These are phyloP conservation scores for Saitozyma podzolica DNA, from an alignment of 768 basidiomycete species.

Conservation along the genomic window DNA sequence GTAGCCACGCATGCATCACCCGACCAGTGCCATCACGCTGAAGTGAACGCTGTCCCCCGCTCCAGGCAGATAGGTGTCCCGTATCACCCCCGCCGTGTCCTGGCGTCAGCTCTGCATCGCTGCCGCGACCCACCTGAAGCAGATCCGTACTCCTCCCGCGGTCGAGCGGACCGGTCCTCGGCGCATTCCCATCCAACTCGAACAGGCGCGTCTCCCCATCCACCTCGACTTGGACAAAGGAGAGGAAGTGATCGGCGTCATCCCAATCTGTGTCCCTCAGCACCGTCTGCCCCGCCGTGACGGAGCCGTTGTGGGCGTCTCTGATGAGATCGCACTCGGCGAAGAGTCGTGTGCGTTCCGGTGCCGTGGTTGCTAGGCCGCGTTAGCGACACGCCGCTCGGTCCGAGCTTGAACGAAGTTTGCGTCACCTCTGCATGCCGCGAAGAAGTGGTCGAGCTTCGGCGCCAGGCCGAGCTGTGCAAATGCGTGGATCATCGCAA, in stretches of 20 bases:
- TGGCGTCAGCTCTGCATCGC: not conserved
- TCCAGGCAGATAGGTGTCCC: constrained; percentile 11
- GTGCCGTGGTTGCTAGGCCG: not conserved
- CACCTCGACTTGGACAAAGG: constrained; percentile 12
- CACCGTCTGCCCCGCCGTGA: constrained; percentile 9
- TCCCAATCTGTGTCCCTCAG: constrained; percentile 16
- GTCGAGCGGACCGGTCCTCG: constrained; percentile 15
- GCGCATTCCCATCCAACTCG: constrained; percentile 18
- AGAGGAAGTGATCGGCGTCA: constrained; percentile 22
- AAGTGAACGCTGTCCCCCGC: constrained; percentile 15
- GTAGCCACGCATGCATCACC: not conserved
- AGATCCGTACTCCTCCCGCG: constrained; percentile 12
- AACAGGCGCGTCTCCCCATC: constrained; percentile 8
- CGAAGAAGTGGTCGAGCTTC: constrained; percentile 7
- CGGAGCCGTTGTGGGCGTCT: constrained; percentile 8
- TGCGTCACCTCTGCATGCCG: constrained; percentile 7
- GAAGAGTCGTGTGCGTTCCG: constrained; percentile 14
- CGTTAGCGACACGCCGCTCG: not conserved
- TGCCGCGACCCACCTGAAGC: constrained; percentile 5
- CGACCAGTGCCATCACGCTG: constrained; percentile 16
- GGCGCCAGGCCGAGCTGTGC: constrained; percentile 7
- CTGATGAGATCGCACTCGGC: constrained; percentile 7
- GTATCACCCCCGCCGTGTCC: constrained; percentile 14
- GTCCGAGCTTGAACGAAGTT: not conserved
- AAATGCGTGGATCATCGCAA: constrained; percentile 16